Evolutionary conservation across 192 early-diverging fungal genomes (phyloP).

Genomic region (Coemansia sp.): DNA sequence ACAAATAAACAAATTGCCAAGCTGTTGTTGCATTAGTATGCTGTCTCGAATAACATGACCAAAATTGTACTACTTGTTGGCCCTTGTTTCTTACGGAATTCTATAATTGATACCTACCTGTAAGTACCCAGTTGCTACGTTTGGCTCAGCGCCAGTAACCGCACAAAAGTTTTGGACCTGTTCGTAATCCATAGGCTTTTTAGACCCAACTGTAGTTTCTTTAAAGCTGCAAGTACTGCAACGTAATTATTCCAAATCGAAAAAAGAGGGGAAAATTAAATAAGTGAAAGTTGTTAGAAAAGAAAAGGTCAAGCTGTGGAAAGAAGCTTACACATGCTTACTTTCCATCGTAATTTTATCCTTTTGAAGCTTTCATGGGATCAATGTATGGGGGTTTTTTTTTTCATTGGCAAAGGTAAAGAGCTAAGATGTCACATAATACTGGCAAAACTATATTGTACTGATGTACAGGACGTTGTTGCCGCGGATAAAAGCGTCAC

Average conservation of each 20-base stretch:
- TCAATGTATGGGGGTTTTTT: neutral
- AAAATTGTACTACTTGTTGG: neutral
- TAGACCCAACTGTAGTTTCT: neutral
- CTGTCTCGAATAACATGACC: neutral
- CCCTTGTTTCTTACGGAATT: neutral
- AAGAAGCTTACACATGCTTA: neutral
- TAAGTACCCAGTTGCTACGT: slow-evolving; percentile 68
- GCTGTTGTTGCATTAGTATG: neutral
- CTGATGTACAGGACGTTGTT: slow-evolving; percentile 84
- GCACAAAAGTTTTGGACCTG: slow-evolving; percentile 58
- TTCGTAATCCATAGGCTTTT: slow-evolving; percentile 36
- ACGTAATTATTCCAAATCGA: neutral
- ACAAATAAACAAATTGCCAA: neutral
- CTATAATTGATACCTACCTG: slow-evolving; percentile 21
- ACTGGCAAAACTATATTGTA: slow-evolving; percentile 29
- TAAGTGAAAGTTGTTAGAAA: neutral
- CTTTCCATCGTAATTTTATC: neutral
- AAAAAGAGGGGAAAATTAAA: neutral
- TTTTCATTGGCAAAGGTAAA: slow-evolving; percentile 10
- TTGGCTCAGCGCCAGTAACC: slow-evolving; percentile 72
- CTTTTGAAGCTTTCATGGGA: neutral
- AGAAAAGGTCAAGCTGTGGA: neutral
- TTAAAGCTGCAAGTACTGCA: neutral
- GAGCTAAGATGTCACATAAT: neutral
- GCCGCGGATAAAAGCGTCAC: slow-evolving; percentile 95